Evolutionary conservation across 2,329 filamentous ascomycete species (phyloP).

Genomic region (Aspergillus japonicus): DNA sequence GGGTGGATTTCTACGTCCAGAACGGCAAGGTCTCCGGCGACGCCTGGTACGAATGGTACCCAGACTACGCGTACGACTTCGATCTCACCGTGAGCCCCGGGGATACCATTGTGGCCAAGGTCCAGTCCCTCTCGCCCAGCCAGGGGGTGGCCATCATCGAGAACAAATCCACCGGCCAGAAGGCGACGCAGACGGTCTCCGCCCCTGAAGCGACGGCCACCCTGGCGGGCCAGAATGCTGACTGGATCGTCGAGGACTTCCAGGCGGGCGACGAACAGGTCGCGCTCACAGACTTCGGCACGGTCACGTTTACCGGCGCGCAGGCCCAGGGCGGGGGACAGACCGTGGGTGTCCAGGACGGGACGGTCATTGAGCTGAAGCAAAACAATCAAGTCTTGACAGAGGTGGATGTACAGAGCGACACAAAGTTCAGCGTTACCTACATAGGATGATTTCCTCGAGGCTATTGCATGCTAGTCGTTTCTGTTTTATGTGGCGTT

Average conservation of each 20-base stretch:
- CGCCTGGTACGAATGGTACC: conserved; percentile 64
- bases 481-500: background rate
- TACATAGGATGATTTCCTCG: conserved; percentile 13
- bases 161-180: conserved; percentile 54
- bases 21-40: conserved; percentile 46
- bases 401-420: conserved; percentile 24
- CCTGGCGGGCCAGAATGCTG: conserved; percentile 58
- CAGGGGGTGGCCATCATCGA: conserved; percentile 50
- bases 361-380: conserved; percentile 49
- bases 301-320: conserved; percentile 40
- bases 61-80: conserved; percentile 57
- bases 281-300: conserved; percentile 49
- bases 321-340: conserved; percentile 24
- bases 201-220: conserved; percentile 40
- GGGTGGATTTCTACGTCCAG: conserved; percentile 56
- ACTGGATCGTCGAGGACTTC: conserved; percentile 64
- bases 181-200: conserved; percentile 53
- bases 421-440: conserved; percentile 28
- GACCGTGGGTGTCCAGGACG: conserved; percentile 35
- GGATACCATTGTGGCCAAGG: conserved; percentile 44
- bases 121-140: conserved; percentile 41
- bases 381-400: conserved; percentile 42
- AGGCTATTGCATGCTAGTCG: background rate
- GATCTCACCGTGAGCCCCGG: conserved; percentile 46
- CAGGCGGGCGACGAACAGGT: conserved; percentile 41